phyloP scores from a whole-genome alignment of 345 rosid genomes.

The Pistacia vera region DNA sequence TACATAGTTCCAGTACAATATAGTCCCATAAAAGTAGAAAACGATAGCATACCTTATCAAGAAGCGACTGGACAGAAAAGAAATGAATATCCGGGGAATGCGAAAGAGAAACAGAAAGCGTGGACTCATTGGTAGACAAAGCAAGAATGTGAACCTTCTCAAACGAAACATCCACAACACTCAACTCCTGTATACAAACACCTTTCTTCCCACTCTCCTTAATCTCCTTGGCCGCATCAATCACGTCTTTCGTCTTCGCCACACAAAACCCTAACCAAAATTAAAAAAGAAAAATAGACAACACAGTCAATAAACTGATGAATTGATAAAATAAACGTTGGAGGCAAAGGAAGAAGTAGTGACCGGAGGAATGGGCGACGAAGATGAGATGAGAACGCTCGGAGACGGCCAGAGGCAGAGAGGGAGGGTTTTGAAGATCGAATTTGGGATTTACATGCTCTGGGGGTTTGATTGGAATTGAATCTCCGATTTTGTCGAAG shows the following conservation, averaged over 20 bases:
- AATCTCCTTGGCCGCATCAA: slow-evolving; percentile 58
- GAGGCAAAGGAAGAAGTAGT: neutral
- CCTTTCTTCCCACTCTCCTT: slow-evolving; percentile 33
- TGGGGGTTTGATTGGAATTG: slow-evolving; percentile 43
- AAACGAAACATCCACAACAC: slow-evolving; percentile 63
- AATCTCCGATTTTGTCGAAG: slow-evolving; percentile 73
- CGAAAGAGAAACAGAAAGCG: slow-evolving; percentile 61
- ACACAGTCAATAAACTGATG: neutral
- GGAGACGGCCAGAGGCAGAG: slow-evolving; percentile 78
- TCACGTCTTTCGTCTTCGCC: slow-evolving; percentile 71
- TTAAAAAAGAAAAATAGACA: neutral
- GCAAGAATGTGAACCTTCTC: slow-evolving; percentile 56
- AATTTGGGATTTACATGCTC: slow-evolving; percentile 31
- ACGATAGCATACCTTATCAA: slow-evolving; percentile 38
- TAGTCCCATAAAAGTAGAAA: neutral
- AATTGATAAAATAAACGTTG: too few species aligned
- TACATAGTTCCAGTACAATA: neutral
- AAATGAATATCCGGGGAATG: slow-evolving; percentile 53
- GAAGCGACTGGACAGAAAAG: slow-evolving; percentile 62
- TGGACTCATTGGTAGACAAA: slow-evolving; percentile 66
- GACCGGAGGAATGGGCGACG: slow-evolving; percentile 76
- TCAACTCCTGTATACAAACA: slow-evolving; percentile 52
- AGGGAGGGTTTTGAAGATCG: slow-evolving; percentile 57
- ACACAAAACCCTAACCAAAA: slow-evolving; percentile 69
- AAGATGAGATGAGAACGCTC: slow-evolving; percentile 52